These are phyloP conservation scores for Phellinidium pouzarii DNA, from an alignment of 1,284 basidiomycete genomes.

Conservation along the genomic window DNA sequence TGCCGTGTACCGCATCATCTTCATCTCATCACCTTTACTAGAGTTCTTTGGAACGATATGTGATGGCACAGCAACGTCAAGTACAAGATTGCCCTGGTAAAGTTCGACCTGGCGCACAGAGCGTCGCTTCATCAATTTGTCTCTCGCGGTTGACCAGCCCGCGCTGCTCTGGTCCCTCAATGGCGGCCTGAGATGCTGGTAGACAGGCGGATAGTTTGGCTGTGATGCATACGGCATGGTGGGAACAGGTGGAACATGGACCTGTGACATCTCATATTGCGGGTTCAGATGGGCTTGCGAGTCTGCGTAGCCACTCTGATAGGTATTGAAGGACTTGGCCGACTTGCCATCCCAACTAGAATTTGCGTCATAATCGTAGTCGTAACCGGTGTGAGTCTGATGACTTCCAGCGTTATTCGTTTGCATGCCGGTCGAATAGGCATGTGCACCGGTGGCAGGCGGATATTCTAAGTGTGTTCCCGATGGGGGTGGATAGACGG, in stretches of 20 bases:
- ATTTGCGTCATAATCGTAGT: conserved; percentile 24
- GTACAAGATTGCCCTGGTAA: conserved; percentile 75
- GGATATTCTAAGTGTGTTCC: conserved; percentile 16
- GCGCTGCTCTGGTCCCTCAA: conserved; percentile 41
- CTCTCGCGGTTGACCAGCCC: conserved; percentile 64
- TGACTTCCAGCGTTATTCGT: conserved; percentile 21
- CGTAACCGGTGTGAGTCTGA: conserved; percentile 19
- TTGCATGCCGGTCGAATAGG: conserved; percentile 16
- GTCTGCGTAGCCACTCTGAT: conserved; percentile 54
- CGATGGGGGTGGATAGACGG: conserved; percentile 26
- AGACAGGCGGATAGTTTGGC: conserved; percentile 52
- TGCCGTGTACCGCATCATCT: conserved; percentile 85
- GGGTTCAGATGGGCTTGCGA: conserved; percentile 68
- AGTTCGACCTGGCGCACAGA: conserved; percentile 79
- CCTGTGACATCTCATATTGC: conserved; percentile 51
- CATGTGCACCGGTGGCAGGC: conserved; percentile 25
- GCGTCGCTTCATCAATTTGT: conserved; percentile 71
- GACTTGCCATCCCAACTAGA: conserved; percentile 57
- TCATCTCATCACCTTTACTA: conserved; percentile 67
- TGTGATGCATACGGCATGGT: conserved; percentile 38
- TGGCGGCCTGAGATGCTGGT: conserved; percentile 35
- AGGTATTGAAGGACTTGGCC: conserved; percentile 41
- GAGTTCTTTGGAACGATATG: conserved; percentile 67
- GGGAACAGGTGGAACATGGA: conserved; percentile 47
- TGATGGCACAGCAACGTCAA: conserved; percentile 75